Percentiles rank a stretch among this genome's conserved stretches.
phyloP scores from a whole-genome alignment of 768 basidiomycete genomes.

The Pulveroboletus sp. region DNA sequence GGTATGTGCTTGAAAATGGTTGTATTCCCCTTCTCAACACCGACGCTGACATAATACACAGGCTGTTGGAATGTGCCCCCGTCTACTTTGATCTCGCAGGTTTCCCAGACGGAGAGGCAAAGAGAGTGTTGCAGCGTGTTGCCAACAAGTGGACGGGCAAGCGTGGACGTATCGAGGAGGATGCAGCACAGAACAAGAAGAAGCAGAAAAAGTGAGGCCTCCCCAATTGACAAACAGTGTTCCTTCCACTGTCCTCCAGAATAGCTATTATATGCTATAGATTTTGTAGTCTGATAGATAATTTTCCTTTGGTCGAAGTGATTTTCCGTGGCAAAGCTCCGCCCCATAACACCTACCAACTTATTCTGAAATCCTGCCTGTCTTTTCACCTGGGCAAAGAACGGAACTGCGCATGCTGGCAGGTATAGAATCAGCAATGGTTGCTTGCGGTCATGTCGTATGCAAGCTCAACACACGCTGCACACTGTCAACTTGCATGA shows the following conservation, averaged over 20 bases:
- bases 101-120: conserved; percentile 71
- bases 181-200: conserved; percentile 10
- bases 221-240: neutral
- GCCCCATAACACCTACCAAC: too few relatives aligned
- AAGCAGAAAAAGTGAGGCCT: conserved; percentile 7
- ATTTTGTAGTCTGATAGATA: neutral
- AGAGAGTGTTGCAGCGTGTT: conserved; percentile 54
- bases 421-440: too few relatives aligned
- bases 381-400: too few relatives aligned
- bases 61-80: conserved; percentile 59
- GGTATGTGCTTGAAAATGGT: conserved; percentile 44
- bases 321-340: too few relatives aligned
- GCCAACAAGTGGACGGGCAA: conserved; percentile 51
- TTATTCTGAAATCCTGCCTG: too few relatives aligned
- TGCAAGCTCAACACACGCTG: too few relatives aligned
- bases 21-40: neutral
- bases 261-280: neutral
- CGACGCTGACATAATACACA: conserved; percentile 19
- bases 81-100: conserved; percentile 63
- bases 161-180: conserved; percentile 14
- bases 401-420: too few relatives aligned
- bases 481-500: too few relatives aligned
- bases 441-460: too few relatives aligned
- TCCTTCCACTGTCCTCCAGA: neutral
- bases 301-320: neutral